These are phyloP conservation scores for Chaetomium tenue DNA, from an alignment of 495 filamentous ascomycete species.

Conservation along the genomic window DNA sequence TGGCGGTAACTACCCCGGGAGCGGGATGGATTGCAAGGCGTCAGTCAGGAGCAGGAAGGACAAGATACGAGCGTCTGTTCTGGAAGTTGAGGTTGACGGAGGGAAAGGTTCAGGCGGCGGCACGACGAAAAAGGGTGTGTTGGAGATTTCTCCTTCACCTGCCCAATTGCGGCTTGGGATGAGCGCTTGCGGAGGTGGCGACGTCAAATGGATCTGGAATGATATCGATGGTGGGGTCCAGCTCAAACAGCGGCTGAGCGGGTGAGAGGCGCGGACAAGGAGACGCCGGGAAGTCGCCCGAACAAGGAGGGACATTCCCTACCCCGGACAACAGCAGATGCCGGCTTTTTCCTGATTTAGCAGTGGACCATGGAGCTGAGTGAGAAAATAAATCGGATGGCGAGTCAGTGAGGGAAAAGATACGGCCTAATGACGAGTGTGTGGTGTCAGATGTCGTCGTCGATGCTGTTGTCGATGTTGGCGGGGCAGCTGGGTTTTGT, in stretches of 20 bases:
- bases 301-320: neutral
- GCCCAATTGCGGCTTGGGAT: constrained; percentile 20
- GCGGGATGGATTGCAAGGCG: neutral
- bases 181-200: constrained; percentile 23
- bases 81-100: neutral
- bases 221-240: constrained; percentile 17
- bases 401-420: neutral
- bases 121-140: neutral
- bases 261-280: constrained; percentile 13
- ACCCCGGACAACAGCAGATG: neutral
- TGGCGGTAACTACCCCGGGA: constrained; percentile 18
- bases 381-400: neutral
- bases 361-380: neutral
- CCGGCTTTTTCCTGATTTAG: neutral
- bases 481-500: neutral
- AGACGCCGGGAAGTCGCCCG: neutral
- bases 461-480: neutral
- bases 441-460: neutral
- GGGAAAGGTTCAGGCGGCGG: neutral
- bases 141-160: constrained; percentile 12
- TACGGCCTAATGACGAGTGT: neutral
- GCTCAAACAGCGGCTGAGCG: neutral
- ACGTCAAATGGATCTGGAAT: constrained; percentile 12
- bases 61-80: neutral
- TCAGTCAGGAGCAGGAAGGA: neutral